A percentile compares a stretch with the other conserved stretches of the same genome.
Evolutionary conservation across 805 yeast genomes (phyloP).

Genomic region (Sugiyamaella qingdaonensis): DNA sequence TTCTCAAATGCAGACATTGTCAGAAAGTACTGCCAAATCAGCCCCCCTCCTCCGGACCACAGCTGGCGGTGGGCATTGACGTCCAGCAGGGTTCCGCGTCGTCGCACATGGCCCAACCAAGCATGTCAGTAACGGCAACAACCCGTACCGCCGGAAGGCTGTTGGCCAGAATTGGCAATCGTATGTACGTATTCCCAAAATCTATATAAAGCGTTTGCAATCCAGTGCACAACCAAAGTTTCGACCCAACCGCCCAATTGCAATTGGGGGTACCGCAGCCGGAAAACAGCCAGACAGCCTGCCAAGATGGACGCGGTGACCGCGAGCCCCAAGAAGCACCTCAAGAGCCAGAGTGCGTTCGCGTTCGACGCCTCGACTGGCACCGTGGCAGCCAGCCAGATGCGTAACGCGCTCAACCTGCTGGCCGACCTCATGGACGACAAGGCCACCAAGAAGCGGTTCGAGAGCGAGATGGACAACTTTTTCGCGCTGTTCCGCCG

Average conservation of each 20-base stretch:
- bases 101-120: no score
- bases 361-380: conserved; percentile 95
- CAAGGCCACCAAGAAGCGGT: conserved; percentile 41
- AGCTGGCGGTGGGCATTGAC: no score
- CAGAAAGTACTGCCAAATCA: no score
- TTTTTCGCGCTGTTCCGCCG: conserved; percentile 92
- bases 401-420: conserved; percentile 92
- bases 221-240: no score
- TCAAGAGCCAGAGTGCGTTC: conserved; percentile 66
- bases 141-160: no score
- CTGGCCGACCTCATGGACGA: conserved; percentile 76
- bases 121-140: no score
- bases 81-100: no score
- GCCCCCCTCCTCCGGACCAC: no score
- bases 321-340: conserved; percentile 48
- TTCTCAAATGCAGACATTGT: no score
- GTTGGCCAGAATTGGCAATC: background rate
- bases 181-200: background rate
- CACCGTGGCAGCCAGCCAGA: conserved; percentile 92
- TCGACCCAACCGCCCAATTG: no score
- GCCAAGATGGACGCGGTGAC: background rate
- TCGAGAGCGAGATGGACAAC: conserved; percentile 90
- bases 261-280: no score
- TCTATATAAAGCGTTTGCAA: background rate
- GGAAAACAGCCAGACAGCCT: no score